These are phyloP conservation scores for Fonsecaea nubica DNA, from an alignment of 2,329 filamentous ascomycete genomes.

Conservation along the genomic window DNA sequence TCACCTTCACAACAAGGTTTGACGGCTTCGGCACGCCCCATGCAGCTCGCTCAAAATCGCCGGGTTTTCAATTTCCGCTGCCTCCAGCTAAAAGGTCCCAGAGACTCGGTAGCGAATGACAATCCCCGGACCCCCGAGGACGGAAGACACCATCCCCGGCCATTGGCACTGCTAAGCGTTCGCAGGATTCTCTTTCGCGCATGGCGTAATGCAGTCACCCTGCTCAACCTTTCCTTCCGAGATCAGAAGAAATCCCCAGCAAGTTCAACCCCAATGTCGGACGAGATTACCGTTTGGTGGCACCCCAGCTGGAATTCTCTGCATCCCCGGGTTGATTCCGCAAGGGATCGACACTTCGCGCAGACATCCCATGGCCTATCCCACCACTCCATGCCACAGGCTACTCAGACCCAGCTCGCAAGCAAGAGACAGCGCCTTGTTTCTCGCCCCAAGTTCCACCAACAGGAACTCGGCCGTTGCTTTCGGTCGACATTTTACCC, in stretches of 20 bases:
- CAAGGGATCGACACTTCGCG: not conserved
- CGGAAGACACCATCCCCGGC: not conserved
- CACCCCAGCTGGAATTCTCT: not conserved
- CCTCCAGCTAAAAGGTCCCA: not conserved
- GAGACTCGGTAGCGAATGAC: conserved; percentile 1
- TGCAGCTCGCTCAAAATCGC: not conserved
- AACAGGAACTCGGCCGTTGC: too few relatives aligned
- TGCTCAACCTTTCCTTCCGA: not conserved
- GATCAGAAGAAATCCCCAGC: not conserved
- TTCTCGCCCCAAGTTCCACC: not conserved
- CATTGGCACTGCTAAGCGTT: not conserved
- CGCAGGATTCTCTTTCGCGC: not conserved
- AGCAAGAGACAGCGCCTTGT: not conserved
- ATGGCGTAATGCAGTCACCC: not conserved
- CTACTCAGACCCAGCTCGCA: not conserved
- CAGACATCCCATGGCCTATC: not conserved
- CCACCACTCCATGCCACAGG: not conserved
- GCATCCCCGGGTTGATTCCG: not conserved
- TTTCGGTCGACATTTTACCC: too few relatives aligned
- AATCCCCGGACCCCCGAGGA: not conserved
- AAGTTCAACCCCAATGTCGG: not conserved
- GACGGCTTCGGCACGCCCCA: not conserved
- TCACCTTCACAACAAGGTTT: not conserved
- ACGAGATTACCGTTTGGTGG: not conserved
- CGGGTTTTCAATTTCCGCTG: not conserved